Conservation (phyloP, 768 basidiomycete genomes). For the Termitomyces sp. region DNA sequence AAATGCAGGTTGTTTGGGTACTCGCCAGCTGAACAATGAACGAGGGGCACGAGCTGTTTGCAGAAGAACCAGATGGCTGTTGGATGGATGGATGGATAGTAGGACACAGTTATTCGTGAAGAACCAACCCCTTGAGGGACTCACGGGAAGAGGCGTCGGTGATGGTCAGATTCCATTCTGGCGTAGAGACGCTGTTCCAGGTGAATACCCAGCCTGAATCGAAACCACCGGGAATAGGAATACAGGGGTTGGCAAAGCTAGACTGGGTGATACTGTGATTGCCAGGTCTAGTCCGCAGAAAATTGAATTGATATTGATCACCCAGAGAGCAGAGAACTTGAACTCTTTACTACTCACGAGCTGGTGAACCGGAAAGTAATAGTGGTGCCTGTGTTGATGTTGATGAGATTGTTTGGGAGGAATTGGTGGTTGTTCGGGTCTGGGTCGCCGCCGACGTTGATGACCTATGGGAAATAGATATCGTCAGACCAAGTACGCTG, state of each 20-base stretch:
- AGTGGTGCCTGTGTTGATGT: constrained; percentile 36
- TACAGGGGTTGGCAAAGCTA: constrained; percentile 37
- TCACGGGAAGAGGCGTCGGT: constrained; percentile 39
- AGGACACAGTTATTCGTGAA: too few species aligned
- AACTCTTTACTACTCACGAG: too few species aligned
- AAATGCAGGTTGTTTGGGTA: neutral
- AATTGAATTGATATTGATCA: too few species aligned
- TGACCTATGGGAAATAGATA: constrained; percentile 13
- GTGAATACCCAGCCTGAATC: constrained; percentile 47
- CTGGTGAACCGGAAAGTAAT: constrained; percentile 48
- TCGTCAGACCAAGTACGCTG: neutral
- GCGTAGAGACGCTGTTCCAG: constrained; percentile 21
- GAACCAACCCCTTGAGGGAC: too few species aligned
- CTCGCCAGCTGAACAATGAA: constrained; percentile 36
- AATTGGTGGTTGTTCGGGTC: constrained; percentile 38
- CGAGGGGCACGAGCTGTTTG: constrained; percentile 33
- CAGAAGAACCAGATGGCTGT: constrained; percentile 57
- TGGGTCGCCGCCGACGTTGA: constrained; percentile 34
- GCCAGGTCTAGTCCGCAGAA: constrained; percentile 32
- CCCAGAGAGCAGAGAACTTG: neutral
- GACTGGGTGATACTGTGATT: constrained; percentile 54
- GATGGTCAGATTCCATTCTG: constrained; percentile 46
- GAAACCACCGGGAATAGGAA: constrained; percentile 38
- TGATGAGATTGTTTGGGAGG: constrained; percentile 33
- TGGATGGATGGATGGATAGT: too few species aligned